A percentile compares a stretch with the other conserved stretches of the same genome.
Conservation (phyloP, 225 moss, liverwort and hornwort genomes). For the Asterella californica region DNA sequence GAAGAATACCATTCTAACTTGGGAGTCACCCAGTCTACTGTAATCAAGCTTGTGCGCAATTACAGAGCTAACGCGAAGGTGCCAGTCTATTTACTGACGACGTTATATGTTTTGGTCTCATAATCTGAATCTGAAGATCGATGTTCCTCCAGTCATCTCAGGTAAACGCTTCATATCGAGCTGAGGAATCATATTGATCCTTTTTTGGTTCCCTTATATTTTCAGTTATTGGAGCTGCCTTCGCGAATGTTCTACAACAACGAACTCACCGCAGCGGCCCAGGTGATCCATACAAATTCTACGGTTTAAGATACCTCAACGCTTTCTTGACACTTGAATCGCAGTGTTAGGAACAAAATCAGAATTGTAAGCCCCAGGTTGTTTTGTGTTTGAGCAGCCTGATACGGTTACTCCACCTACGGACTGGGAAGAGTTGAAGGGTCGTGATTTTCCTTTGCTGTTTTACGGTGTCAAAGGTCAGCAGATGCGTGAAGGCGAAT, state of each 20-base stretch:
- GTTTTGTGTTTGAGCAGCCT: constrained; percentile 35
- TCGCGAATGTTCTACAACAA: constrained; percentile 63
- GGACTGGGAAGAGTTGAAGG: constrained; percentile 60
- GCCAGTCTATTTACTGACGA: background rate
- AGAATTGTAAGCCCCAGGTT: background rate
- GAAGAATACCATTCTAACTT: background rate
- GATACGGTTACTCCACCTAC: constrained; percentile 44
- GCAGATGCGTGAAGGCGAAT: constrained; percentile 69
- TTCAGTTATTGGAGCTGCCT: constrained; percentile 66
- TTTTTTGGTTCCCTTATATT: background rate
- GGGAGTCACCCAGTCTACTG: background rate
- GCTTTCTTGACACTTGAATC: background rate
- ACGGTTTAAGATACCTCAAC: background rate
- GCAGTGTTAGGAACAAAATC: background rate
- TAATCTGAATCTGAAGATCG: background rate
- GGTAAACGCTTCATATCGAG: background rate
- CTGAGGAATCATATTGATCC: background rate
- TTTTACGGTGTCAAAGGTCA: constrained; percentile 69
- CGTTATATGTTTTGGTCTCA: background rate
- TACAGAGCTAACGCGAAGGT: constrained; percentile 43
- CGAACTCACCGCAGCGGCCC: constrained; percentile 59
- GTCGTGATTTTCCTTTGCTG: constrained; percentile 56
- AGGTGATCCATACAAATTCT: constrained; percentile 28
- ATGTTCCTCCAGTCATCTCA: too few species aligned
- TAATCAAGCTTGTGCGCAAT: constrained; percentile 40